These are phyloP conservation scores for Paraphaeosphaeria sporulosa DNA, from an alignment of 2,329 filamentous ascomycete species.

Conservation along the genomic window DNA sequence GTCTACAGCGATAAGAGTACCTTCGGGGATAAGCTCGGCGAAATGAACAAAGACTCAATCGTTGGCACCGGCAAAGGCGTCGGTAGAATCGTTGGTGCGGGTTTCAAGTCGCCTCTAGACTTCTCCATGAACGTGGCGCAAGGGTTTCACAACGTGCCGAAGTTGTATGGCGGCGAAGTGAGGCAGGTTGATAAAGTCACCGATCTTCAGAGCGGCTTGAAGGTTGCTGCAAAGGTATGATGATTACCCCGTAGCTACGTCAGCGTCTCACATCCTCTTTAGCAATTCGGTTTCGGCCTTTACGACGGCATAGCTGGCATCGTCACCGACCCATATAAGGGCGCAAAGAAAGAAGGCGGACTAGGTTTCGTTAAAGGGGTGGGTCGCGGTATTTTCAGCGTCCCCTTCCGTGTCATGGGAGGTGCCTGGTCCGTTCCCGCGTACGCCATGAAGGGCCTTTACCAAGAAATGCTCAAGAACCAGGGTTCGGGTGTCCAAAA, in stretches of 20 bases:
- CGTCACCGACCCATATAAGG: slow-evolving; percentile 77
- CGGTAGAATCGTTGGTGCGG: slow-evolving; percentile 75
- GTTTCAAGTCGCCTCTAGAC: slow-evolving; percentile 82
- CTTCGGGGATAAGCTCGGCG: slow-evolving; percentile 27
- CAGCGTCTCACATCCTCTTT: slow-evolving; percentile 16
- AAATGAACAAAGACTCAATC: slow-evolving; percentile 60
- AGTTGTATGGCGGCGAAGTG: slow-evolving; percentile 84
- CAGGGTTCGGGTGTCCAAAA: slow-evolving; percentile 77
- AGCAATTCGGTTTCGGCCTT: slow-evolving; percentile 78
- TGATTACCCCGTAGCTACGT: background rate
- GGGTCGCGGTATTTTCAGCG: slow-evolving; percentile 81
- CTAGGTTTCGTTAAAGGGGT: slow-evolving; percentile 79
- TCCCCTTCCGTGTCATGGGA: slow-evolving; percentile 82
- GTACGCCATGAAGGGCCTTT: slow-evolving; percentile 82
- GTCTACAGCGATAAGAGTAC: slow-evolving; percentile 18
- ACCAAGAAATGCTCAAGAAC: slow-evolving; percentile 76
- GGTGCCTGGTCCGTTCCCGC: slow-evolving; percentile 71
- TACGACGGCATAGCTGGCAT: slow-evolving; percentile 84
- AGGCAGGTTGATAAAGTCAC: slow-evolving; percentile 81
- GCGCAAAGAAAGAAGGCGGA: slow-evolving; percentile 69
- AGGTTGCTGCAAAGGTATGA: slow-evolving; percentile 73
- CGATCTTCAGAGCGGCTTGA: slow-evolving; percentile 76
- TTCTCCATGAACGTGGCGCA: slow-evolving; percentile 82
- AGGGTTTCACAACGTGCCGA: slow-evolving; percentile 88
- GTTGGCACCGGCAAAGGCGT: slow-evolving; percentile 73